These are phyloP conservation scores for Plasmodium coatneyi DNA, from an alignment of 169 alveolate genomes.

Conservation along the genomic window DNA sequence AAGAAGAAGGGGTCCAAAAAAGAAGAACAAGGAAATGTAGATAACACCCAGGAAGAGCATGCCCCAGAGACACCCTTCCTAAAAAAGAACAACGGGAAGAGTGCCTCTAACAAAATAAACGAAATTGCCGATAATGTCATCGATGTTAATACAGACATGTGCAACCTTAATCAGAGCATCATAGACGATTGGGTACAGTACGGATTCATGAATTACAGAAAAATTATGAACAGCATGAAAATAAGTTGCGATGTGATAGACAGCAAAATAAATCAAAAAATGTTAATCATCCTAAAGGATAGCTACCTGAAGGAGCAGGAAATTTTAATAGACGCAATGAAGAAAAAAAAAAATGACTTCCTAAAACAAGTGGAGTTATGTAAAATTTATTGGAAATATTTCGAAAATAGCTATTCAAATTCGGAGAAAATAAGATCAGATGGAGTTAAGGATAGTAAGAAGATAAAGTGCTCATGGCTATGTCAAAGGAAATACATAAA, in stretches of 20 bases:
- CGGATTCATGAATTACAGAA: conserved; percentile 52
- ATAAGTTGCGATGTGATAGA: conserved; percentile 54
- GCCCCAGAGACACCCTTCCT: background rate
- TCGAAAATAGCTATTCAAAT: conserved; percentile 75
- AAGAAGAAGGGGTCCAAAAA: background rate
- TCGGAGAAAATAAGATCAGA: conserved; percentile 61
- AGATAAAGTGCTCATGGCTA: conserved; percentile 74
- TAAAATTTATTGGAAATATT: conserved; percentile 62
- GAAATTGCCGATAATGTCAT: conserved; percentile 43
- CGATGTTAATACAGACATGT: conserved; percentile 1
- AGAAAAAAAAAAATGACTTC: conserved; percentile 64
- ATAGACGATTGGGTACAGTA: conserved; percentile 64
- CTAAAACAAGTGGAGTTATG: conserved; percentile 62
- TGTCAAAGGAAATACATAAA: conserved; percentile 73
- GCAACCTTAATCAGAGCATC: conserved; percentile 14
- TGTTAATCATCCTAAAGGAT: conserved; percentile 17
- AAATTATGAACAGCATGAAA: conserved; percentile 60
- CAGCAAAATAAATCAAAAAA: conserved; percentile 46
- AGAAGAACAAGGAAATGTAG: background rate
- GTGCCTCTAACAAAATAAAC: conserved; percentile 2
- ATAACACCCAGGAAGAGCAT: background rate
- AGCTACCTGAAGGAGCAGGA: conserved; percentile 69
- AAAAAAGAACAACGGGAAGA: conserved; percentile 1
- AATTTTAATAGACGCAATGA: conserved; percentile 41
- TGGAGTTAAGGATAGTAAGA: conserved; percentile 59